Evolutionary conservation across 1,284 basidiomycete genomes (phyloP).

Genomic region (Fomitopsis pinicola): DNA sequence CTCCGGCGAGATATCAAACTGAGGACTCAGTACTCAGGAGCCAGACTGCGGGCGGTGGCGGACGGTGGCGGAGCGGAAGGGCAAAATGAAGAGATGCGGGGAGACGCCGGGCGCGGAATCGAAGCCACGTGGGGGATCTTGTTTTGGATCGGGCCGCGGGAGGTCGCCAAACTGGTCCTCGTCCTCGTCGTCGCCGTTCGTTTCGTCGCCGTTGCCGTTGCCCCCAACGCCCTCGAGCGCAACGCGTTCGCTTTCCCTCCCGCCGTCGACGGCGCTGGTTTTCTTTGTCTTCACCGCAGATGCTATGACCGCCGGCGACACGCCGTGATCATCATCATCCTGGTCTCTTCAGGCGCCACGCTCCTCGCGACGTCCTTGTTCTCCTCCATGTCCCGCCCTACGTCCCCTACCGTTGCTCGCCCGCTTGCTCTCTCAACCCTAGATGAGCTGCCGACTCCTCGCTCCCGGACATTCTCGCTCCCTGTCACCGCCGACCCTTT

Average conservation of each 20-base stretch:
- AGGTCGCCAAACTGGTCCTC: neutral
- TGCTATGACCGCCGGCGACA: conserved; percentile 2
- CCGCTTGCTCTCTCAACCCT: conserved; percentile 1
- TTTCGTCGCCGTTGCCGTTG: neutral
- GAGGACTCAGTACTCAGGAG: no score
- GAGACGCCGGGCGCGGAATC: neutral
- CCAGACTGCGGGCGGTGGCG: neutral
- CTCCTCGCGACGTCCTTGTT: neutral
- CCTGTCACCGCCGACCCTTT: conserved; percentile 19
- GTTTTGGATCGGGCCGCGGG: neutral
- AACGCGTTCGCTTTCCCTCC: no score
- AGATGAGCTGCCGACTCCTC: neutral
- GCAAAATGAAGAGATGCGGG: neutral
- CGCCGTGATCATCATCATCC: conserved; percentile 2
- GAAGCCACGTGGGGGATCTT: neutral
- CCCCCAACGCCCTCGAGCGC: neutral
- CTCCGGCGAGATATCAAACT: no score
- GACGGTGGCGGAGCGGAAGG: neutral
- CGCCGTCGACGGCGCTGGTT: neutral
- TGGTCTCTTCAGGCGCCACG: neutral
- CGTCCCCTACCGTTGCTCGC: neutral
- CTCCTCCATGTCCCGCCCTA: conserved; percentile 1
- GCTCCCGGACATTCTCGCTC: neutral
- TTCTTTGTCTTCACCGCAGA: neutral
- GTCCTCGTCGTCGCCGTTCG: neutral